Evolutionary conservation across 176 grass and related monocot species (phyloP).

Genomic region (Zoysia japonica): DNA sequence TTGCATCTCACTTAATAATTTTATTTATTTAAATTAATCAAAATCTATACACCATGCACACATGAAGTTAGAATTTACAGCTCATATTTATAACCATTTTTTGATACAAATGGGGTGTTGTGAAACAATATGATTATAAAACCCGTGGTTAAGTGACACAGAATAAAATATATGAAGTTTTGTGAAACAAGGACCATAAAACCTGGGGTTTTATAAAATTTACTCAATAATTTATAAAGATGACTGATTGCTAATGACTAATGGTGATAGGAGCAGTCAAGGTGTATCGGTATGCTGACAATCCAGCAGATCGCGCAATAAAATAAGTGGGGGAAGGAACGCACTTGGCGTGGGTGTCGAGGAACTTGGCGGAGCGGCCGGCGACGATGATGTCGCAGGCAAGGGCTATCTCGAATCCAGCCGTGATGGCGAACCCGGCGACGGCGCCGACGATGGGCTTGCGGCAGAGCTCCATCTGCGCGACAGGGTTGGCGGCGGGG

Average conservation of each 20-base stretch:
- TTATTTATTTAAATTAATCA: too few relatives aligned
- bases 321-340: not conserved
- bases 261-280: not conserved
- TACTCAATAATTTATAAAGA: not conserved
- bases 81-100: too few relatives aligned
- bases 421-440: conserved; percentile 82
- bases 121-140: too few relatives aligned
- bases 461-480: conserved; percentile 67
- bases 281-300: not conserved
- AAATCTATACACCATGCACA: too few relatives aligned
- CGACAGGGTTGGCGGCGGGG: conserved; percentile 56
- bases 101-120: too few relatives aligned
- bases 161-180: too few relatives aligned
- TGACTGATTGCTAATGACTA: not conserved
- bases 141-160: too few relatives aligned
- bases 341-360: conserved; percentile 90
- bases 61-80: too few relatives aligned
- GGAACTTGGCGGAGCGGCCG: conserved; percentile 73
- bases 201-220: too few relatives aligned
- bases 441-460: conserved; percentile 87
- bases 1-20: too few relatives aligned
- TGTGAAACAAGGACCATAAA: too few relatives aligned
- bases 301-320: conserved; percentile 1
- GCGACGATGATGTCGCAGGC: conserved; percentile 84
- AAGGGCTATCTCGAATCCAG: conserved; percentile 87